Evolutionary conservation across 2,329 filamentous ascomycete genomes (phyloP).

Genomic region (Aspergillus sp.): DNA sequence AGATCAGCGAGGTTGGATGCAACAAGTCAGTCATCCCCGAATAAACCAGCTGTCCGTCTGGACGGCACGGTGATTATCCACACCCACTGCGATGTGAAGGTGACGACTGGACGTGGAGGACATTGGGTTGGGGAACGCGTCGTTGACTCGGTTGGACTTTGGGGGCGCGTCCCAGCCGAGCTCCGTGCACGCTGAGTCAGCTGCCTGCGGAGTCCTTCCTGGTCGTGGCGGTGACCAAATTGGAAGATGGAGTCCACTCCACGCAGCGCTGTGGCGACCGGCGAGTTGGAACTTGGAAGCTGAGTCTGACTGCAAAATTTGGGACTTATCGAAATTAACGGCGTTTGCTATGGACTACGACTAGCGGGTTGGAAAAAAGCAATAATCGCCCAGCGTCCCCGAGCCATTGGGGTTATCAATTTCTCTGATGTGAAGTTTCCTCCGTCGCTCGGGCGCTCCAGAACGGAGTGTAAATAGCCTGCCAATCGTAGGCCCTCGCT

Average conservation of each 20-base stretch:
- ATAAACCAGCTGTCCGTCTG: no score
- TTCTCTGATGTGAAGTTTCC: slow-evolving; percentile 1
- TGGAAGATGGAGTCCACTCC: background rate
- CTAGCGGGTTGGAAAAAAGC: slow-evolving; percentile 2
- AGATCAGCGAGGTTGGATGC: background rate
- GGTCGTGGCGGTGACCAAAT: slow-evolving; percentile 3
- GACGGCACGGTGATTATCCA: slow-evolving; percentile 1
- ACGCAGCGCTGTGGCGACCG: background rate
- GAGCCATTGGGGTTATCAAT: slow-evolving; percentile 3
- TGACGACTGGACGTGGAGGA: background rate
- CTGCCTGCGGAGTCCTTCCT: background rate
- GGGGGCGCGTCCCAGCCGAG: background rate
- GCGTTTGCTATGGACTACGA: background rate
- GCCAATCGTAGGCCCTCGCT: background rate
- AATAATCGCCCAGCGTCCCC: background rate
- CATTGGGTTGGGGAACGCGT: background rate
- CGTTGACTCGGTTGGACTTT: background rate
- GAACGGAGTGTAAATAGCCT: background rate
- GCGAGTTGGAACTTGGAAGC: background rate
- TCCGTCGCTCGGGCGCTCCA: background rate
- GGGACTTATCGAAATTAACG: background rate
- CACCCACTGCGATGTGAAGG: slow-evolving; percentile 1
- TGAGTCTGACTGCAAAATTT: background rate
- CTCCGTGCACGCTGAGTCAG: slow-evolving; percentile 7
- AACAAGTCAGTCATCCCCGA: background rate